Evolutionary conservation across 495 filamentous ascomycete genomes (phyloP), one percentile per base, ranked within the genome.

Genomic region (Cryomyces minteri): DNA sequence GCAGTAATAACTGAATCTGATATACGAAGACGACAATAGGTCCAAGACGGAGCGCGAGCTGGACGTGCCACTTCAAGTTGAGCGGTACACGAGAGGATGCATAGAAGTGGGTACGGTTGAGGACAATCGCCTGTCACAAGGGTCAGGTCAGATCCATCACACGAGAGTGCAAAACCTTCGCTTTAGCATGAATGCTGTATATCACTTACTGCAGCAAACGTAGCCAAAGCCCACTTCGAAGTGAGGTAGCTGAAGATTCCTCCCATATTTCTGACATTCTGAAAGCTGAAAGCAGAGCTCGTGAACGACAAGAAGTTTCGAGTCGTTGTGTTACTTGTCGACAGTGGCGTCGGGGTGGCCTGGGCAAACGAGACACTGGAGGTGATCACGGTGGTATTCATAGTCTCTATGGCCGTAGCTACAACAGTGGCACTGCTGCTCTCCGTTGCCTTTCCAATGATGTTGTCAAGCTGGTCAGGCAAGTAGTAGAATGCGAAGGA

Each of bases 101-200:
- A 60, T 92, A 98, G 44, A 96, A 84, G 36, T 85, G 79, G 9
- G 90, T 88, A 38, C 90, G 77, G 63, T 98, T 95, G 31, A 95
- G 67, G 49, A 98, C 61, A 46, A 98, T 71, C 42, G 85, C 84
- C 74, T 74, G 47, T 25, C 18, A 25, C 18, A 2, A 2, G 18
- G 18, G 18, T 25, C 18, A 25, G 18, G 18, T 25, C 18, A 25
- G 18, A 25, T 25, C 18, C 18, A 25, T 25, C 18, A 25, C 18
- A 25, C 18, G 18, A 25, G 18, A 25, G 18, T 25, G 18, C 18
- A 2, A 25, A 25, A 25, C 1, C 18, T 25, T 25, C 18, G 18
- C 18, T 25, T 2, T 25, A 25, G 18, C 18, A 25, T 25, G 18
- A 25, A 25, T 25, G 1, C 18, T 25, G 18, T 25, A 25, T 2